phyloP scores from a whole-genome alignment of 2,329 filamentous ascomycete species.

The Rutstroemia sydowiana region DNA sequence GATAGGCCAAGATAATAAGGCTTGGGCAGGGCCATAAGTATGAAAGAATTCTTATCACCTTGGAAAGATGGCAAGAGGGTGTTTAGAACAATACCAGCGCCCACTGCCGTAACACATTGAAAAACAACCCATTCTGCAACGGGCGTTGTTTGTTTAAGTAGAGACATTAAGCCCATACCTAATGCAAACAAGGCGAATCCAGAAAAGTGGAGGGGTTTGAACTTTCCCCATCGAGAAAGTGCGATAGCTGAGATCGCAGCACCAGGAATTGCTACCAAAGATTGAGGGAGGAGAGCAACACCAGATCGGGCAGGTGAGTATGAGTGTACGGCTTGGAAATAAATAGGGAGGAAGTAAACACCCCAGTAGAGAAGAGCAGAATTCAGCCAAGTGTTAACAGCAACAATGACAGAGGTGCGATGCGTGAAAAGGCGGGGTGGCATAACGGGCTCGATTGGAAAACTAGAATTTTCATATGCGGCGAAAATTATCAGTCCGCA shows the following conservation, averaged over 20 bases:
- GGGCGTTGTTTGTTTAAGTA: constrained; percentile 33
- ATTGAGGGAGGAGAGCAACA: constrained; percentile 47
- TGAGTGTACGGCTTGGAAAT: constrained; percentile 41
- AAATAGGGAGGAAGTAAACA: constrained; percentile 45
- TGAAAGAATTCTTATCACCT: too few relatives aligned
- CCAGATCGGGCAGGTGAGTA: constrained; percentile 43
- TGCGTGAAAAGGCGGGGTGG: neutral
- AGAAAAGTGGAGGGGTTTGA: constrained; percentile 33
- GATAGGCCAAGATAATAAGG: too few relatives aligned
- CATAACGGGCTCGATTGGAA: neutral
- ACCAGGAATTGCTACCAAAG: constrained; percentile 52
- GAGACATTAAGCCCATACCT: constrained; percentile 32
- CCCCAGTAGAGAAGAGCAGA: constrained; percentile 23
- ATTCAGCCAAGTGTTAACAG: neutral
- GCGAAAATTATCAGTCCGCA: neutral
- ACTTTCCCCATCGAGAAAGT: constrained; percentile 31
- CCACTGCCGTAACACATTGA: constrained; percentile 35
- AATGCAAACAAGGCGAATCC: constrained; percentile 27
- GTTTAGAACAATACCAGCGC: constrained; percentile 37
- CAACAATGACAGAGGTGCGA: neutral
- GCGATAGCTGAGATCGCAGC: constrained; percentile 44
- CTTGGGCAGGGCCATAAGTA: too few relatives aligned
- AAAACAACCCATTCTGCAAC: constrained; percentile 36
- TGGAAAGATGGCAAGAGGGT: constrained; percentile 38
- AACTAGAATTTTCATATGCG: neutral